These are phyloP conservation scores for Brassica balearica DNA, from an alignment of 441 rosid genomes.

Conservation along the genomic window DNA sequence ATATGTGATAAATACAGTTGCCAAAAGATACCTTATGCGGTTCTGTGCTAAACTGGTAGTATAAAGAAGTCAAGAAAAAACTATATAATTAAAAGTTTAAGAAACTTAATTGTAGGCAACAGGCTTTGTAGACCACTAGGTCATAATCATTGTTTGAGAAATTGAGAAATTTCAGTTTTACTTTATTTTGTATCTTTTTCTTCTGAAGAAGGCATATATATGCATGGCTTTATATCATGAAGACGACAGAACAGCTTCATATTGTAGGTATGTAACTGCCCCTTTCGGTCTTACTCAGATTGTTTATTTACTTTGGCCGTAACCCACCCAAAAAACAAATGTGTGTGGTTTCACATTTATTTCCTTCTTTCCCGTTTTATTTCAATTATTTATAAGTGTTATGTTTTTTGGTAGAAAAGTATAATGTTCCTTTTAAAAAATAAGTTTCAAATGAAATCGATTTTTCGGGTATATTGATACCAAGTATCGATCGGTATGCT, in stretches of 20 bases:
- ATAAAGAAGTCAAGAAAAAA: slow-evolving; percentile 1
- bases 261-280: slow-evolving; percentile 28
- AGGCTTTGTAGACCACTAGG: slow-evolving; percentile 21
- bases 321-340: neutral
- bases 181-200: slow-evolving; percentile 1
- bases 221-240: slow-evolving; percentile 30
- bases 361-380: neutral
- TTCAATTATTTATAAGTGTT: neutral
- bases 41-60: slow-evolving; percentile 2
- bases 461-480: neutral
- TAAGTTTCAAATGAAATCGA: neutral
- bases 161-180: slow-evolving; percentile 9
- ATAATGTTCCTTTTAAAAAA: slow-evolving; percentile 6
- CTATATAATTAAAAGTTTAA: neutral
- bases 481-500: neutral
- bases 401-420: neutral
- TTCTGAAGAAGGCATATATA: slow-evolving; percentile 5
- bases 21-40: neutral
- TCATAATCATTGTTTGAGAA: slow-evolving; percentile 9
- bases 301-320: slow-evolving; percentile 14
- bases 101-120: slow-evolving; percentile 10
- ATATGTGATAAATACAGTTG: neutral
- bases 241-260: slow-evolving; percentile 22
- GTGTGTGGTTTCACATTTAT: slow-evolving; percentile 26
- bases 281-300: slow-evolving; percentile 19